phyloP scores from a whole-genome alignment of 371 early-diverging fungal species.

The Actinomucor elegans region DNA sequence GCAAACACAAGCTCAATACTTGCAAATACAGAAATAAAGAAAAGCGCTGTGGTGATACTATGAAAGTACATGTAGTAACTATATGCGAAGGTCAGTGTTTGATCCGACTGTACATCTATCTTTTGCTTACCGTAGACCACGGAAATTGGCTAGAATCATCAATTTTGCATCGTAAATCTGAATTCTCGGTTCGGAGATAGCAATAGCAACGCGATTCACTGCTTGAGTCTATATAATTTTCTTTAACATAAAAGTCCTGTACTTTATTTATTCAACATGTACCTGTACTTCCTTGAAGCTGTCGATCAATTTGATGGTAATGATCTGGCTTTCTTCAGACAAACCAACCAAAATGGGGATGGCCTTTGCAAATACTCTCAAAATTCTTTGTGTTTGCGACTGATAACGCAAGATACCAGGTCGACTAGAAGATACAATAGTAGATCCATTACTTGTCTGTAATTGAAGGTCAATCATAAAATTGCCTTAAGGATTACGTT shows the following conservation, averaged over 20 bases:
- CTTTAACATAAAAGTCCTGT: not conserved
- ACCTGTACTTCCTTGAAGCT: constrained; percentile 64
- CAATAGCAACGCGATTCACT: constrained; percentile 55
- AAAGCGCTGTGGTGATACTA: constrained; percentile 61
- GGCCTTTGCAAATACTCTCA: constrained; percentile 64
- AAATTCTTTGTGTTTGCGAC: constrained; percentile 63
- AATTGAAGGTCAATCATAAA: constrained; percentile 82
- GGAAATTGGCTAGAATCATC: constrained; percentile 73
- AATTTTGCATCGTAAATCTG: constrained; percentile 73
- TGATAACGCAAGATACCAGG: constrained; percentile 80
- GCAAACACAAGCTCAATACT: constrained; percentile 68
- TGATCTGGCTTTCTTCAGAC: constrained; percentile 63
- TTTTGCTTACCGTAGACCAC: constrained; percentile 67
- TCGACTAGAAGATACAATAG: constrained; percentile 56
- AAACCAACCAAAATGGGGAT: constrained; percentile 70
- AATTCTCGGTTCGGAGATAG: constrained; percentile 56
- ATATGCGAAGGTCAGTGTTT: constrained; percentile 14
- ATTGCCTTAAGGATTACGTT: too few relatives aligned
- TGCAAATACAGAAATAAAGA: constrained; percentile 60
- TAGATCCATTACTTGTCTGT: constrained; percentile 45
- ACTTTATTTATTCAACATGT: not conserved
- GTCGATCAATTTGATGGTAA: constrained; percentile 70
- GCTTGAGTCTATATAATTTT: constrained; percentile 38
- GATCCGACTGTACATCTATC: not conserved
- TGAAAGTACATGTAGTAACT: constrained; percentile 81